Base-by-base conservation (phyloP, 345 rosid genomes). In the Litchi chinensis region DNA sequence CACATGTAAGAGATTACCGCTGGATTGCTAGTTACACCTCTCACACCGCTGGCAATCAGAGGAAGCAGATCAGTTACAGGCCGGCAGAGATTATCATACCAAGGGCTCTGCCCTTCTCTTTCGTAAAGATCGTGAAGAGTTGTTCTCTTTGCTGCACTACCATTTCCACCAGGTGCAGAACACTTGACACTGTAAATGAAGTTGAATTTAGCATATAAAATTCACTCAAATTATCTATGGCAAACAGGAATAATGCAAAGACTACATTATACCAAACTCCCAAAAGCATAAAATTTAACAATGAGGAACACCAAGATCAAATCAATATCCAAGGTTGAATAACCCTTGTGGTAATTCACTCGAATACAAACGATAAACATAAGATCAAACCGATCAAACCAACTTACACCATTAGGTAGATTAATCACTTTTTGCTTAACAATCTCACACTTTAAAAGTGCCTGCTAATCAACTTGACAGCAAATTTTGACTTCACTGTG, bases 1-100 rank as follows among this genome's bases (percentile, higher is more conserved):
- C 5, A 54, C 41, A 43, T 4, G 65, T 40, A 46, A 69, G 21
- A 40, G 70, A 10, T 80, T 92, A 95, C 99, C 90, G 99, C 98
- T 28, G 99, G 98, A 86, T 95, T 94, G 91, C 99, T 95, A n/a
- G 99, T 95, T 18, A 95, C 99, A 73, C 99, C 99, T 86, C 99
- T 86, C 54, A 95, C 99, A 12, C 99, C 99, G 76, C 86, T 92
- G 74, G 85, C 96, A 8, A 95, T 92, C 64, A 93, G 81, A 0
- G 97, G 98, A 76, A 95, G 88, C 80, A 95, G 87, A 86, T 95
- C 97, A 0, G 97, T 92, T 24, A 96, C 97, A 0, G 99, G 99
- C 59, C 99, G 88, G 89, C 97, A 96, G 43, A 96, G 95, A 85
- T 94, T 96, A 78, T 96, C 99, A 83, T 96, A 96, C 99, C 99